phyloP scores from a whole-genome alignment of 805 yeast species.

The Candida maesae region DNA sequence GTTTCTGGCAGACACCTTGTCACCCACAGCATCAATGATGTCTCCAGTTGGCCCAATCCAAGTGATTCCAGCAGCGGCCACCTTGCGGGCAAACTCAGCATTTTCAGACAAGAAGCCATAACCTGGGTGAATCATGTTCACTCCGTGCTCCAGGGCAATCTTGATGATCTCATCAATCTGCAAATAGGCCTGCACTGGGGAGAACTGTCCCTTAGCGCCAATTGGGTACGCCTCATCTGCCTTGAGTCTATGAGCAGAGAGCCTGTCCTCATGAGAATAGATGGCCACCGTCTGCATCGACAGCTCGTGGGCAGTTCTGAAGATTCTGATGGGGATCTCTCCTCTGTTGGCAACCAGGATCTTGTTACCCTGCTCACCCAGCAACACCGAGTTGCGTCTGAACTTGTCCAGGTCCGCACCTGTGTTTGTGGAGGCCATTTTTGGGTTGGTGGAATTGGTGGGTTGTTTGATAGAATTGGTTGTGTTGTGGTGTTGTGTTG shows the following conservation, averaged over 20 bases:
- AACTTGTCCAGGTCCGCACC: constrained; percentile 31
- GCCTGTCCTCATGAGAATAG: constrained; percentile 92
- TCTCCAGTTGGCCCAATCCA: constrained; percentile 93
- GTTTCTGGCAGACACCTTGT: constrained; percentile 90
- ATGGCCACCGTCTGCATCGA: constrained; percentile 97
- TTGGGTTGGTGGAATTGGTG: too few species aligned
- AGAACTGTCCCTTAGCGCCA: constrained; percentile 82
- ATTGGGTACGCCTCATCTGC: constrained; percentile 93
- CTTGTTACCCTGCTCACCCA: constrained; percentile 43
- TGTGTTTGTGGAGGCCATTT: too few species aligned
- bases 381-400: constrained; percentile 38
- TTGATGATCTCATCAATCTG: constrained; percentile 92
- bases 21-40: constrained; percentile 94
- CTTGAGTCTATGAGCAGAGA: constrained; percentile 91
- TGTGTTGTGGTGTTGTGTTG: too few species aligned
- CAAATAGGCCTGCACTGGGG: constrained; percentile 95
- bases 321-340: constrained; percentile 83
- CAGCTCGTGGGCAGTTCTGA: constrained; percentile 95
- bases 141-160: constrained; percentile 75
- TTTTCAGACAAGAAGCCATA: constrained; percentile 90
- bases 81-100: constrained; percentile 89
- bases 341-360: constrained; percentile 82
- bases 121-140: constrained; percentile 89
- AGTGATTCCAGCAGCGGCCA: constrained; percentile 83
- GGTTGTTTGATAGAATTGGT: too few species aligned